Base-by-base conservation (phyloP, 108 stramenopile genomes). In the Seminavis robusta region DNA sequence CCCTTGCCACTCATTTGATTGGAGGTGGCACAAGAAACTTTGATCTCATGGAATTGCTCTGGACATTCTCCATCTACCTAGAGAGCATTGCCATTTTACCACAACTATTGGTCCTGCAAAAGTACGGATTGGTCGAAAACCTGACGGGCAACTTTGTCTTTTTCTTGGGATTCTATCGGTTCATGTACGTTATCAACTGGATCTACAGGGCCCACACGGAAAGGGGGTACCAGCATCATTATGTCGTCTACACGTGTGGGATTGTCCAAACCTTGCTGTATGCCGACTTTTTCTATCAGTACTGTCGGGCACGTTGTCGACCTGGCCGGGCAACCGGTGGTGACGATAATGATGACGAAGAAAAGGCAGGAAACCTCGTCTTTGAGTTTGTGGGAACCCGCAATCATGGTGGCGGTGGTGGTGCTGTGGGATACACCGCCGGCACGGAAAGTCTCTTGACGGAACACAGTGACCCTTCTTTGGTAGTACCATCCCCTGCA, bases 181-280 rank as follows among this genome's bases (percentile, higher is more conserved):
- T 73, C 16, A 67, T 94, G 1, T 96, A 96, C 68, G 80, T 96
- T 42, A 46, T 92, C 11, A 94, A 94, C 63, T 96, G 95, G 95
- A 48, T 94, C 16, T 94, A 77, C 46, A 81, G 90, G 33, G 67
- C 78, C n/a, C 80, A 79, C 50, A 30, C 42, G 40, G 92, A 93
- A n/a, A n/a, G n/a, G n/a, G 61, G 66, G n/a, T 92, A 94, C 68
- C 65, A 65, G 28, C 89, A 88, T 72, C 73, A 87, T 63, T 74
- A 49, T 33, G 62, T 91, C 10, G 80, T 86, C 9, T 90, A 87
- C 41, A 27, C 85, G 11, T 81, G 75, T 19, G 90, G 87, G 0
- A 50, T 86, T 6, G 56, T 92, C 37, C 94, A 94, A 69, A 92
- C 90, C 9, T 47, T 67, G 6, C 79, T 94, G 21, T 94, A 94